These are phyloP conservation scores for Dothidotthia symphoricarpi DNA, from an alignment of 2,329 filamentous ascomycete species.

Conservation along the genomic window DNA sequence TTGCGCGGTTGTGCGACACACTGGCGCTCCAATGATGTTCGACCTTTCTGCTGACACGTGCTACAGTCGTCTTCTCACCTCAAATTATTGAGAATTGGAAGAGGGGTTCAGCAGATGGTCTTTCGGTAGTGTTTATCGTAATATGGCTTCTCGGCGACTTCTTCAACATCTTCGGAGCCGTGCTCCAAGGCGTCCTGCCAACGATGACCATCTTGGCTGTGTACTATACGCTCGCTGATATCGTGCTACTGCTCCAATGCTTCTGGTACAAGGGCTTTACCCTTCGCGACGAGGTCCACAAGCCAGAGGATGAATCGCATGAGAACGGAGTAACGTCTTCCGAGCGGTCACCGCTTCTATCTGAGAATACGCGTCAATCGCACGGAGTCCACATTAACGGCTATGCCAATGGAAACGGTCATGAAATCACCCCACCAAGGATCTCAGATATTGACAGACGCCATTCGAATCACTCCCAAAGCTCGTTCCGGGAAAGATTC, in stretches of 20 bases:
- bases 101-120: constrained; percentile 77
- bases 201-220: constrained; percentile 96
- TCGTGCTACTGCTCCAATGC: constrained; percentile 83
- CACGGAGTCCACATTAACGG: constrained; percentile 23
- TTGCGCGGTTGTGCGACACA: background rate
- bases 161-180: constrained; percentile 92
- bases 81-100: constrained; percentile 96
- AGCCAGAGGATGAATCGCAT: constrained; percentile 21
- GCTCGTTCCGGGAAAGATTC: constrained; percentile 47
- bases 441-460: constrained; percentile 42
- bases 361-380: constrained; percentile 23
- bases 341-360: constrained; percentile 37
- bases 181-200: constrained; percentile 85
- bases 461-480: constrained; percentile 31
- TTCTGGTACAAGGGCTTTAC: constrained; percentile 91
- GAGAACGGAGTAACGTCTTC: constrained; percentile 35
- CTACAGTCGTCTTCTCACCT: constrained; percentile 78
- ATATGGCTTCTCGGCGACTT: constrained; percentile 93
- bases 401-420: constrained; percentile 18
- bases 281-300: constrained; percentile 36
- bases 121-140: constrained; percentile 88
- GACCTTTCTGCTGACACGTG: constrained; percentile 10
- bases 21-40: background rate
- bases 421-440: constrained; percentile 20
- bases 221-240: constrained; percentile 89